phyloP scores from a whole-genome alignment of 2,329 filamentous ascomycete genomes.

The Penicillium sp. region DNA sequence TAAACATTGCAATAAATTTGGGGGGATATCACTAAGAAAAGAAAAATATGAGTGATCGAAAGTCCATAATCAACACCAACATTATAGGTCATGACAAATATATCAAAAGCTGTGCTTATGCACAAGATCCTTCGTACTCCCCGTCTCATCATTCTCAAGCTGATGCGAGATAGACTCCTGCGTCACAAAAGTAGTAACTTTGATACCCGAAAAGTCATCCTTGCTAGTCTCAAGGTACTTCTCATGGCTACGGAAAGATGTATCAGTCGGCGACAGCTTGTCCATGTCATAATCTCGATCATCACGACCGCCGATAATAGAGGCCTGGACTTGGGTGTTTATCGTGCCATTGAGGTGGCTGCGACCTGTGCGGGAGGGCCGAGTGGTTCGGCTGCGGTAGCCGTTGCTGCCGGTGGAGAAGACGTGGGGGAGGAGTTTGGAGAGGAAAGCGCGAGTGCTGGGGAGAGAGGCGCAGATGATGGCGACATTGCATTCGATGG shows the following conservation, averaged over 20 bases:
- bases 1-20: not conserved
- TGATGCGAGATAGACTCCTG: conserved; percentile 25
- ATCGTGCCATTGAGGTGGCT: conserved; percentile 20
- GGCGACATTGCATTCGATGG: conserved; percentile 47
- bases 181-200: conserved; percentile 35
- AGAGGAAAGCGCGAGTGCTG: conserved; percentile 34
- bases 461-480: conserved; percentile 49
- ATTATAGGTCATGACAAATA: not conserved
- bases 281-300: conserved; percentile 23
- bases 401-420: conserved; percentile 34
- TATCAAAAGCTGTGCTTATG: conserved; percentile 22
- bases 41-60: not conserved
- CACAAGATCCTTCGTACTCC: conserved; percentile 32
- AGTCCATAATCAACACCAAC: not conserved
- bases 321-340: conserved; percentile 28
- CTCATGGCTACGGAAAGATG: conserved; percentile 5
- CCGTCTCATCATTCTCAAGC: conserved; percentile 23
- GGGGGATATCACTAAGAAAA: conserved; percentile 1
- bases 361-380: conserved; percentile 21
- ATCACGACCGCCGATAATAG: conserved; percentile 23
- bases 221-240: conserved; percentile 7
- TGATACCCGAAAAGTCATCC: conserved; percentile 26
- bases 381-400: conserved; percentile 28
- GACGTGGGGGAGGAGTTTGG: conserved; percentile 32
- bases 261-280: conserved; percentile 15